Evolutionary conservation across 805 yeast species (phyloP).

Genomic region (Lipomyces sp.): DNA sequence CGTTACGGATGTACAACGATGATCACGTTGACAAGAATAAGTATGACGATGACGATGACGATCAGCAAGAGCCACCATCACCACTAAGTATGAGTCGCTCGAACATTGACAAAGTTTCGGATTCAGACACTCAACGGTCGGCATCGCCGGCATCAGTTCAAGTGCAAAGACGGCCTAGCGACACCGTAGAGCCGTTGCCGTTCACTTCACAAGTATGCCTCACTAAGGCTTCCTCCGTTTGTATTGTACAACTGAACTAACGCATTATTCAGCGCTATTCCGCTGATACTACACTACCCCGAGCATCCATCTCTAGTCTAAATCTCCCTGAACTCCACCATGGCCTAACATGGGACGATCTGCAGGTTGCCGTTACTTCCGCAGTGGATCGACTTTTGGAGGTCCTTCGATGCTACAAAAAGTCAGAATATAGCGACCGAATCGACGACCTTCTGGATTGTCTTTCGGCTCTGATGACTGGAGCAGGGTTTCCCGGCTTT

Average conservation of each 20-base stretch:
- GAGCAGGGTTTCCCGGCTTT: slow-evolving; percentile 30
- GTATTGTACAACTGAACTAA: background rate
- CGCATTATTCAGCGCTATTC: background rate
- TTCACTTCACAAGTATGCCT: background rate
- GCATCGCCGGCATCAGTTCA: background rate
- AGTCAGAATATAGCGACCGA: slow-evolving; percentile 8
- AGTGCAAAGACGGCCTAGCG: background rate
- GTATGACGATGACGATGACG: slow-evolving; percentile 15
- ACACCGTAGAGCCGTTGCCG: background rate
- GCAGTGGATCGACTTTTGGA: slow-evolving; percentile 13
- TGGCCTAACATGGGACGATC: slow-evolving; percentile 19
- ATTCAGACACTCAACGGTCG: slow-evolving; percentile 4
- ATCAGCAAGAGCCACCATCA: slow-evolving; percentile 7
- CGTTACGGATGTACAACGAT: slow-evolving; percentile 5
- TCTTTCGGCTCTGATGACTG: slow-evolving; percentile 20
- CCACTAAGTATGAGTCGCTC: slow-evolving; percentile 5
- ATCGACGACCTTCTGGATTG: slow-evolving; percentile 22
- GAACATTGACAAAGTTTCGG: slow-evolving; percentile 1
- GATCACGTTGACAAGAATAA: slow-evolving; percentile 11
- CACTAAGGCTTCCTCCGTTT: background rate
- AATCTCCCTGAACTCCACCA: background rate
- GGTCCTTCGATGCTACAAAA: slow-evolving; percentile 2
- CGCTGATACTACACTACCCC: background rate
- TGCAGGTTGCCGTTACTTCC: slow-evolving; percentile 10
- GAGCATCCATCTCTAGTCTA: background rate